Percentiles rank a stretch among this genome's conserved stretches.
These are phyloP conservation scores for Fusarium caatingaense DNA, from an alignment of 2,329 filamentous ascomycete genomes.

Conservation along the genomic window DNA sequence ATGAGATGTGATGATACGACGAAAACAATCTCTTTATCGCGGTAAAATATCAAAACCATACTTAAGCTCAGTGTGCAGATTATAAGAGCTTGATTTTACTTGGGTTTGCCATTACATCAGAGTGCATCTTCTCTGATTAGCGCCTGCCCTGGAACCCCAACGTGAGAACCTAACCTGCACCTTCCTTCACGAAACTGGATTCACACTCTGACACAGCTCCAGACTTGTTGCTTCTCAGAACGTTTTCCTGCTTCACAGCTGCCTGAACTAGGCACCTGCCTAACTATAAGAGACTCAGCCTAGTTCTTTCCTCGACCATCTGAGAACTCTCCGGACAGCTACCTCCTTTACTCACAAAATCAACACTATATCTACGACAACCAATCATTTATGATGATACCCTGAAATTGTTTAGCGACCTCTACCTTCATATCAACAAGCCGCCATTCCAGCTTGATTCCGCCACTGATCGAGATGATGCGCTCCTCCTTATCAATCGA, in stretches of 20 bases:
- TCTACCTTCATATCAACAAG: conserved; percentile 1
- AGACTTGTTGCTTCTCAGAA: conserved; percentile 8
- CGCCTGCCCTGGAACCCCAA: conserved; percentile 6
- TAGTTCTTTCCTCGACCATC: not conserved
- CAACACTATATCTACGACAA: not conserved
- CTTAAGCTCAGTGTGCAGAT: not conserved
- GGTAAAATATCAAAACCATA: not conserved
- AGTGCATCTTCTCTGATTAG: conserved; percentile 12
- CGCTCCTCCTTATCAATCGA: conserved; percentile 43
- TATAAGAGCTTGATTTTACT: not conserved
- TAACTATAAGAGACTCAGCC: not conserved
- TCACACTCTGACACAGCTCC: conserved; percentile 15
- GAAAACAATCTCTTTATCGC: not conserved
- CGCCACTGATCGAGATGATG: conserved; percentile 21
- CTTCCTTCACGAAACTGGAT: conserved; percentile 13
- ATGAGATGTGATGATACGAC: conserved; percentile 19
- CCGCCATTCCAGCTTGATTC: not conserved
- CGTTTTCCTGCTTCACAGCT: not conserved
- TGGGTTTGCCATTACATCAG: conserved; percentile 6
- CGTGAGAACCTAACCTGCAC: conserved; percentile 20
- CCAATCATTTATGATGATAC: conserved; percentile 27
- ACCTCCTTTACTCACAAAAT: not conserved
- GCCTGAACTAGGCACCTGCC: not conserved
- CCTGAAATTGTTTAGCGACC: not conserved
- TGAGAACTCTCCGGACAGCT: not conserved